A percentile compares a stretch with the other conserved stretches of the same genome.
These are phyloP conservation scores for Stemphylium beticola DNA, from an alignment of 2,329 filamentous ascomycete species.

Conservation along the genomic window DNA sequence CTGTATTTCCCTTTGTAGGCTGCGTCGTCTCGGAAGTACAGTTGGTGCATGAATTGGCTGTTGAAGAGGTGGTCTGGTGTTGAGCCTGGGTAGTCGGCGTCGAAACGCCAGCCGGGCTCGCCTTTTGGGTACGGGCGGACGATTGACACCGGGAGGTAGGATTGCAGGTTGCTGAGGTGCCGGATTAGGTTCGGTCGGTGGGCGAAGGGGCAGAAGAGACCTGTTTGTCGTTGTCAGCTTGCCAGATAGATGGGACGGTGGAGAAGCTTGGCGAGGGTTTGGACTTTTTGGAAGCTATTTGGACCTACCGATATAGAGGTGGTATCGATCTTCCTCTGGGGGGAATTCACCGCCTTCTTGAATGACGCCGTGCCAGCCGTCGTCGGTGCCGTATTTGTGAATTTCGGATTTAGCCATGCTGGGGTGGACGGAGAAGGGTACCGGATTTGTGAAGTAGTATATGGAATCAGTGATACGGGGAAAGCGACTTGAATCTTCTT, in stretches of 20 bases:
- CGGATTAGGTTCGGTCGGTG: constrained; percentile 65
- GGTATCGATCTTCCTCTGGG: constrained; percentile 60
- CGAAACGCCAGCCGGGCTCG: constrained; percentile 67
- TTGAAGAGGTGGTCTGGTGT: constrained; percentile 67
- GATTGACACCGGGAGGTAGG: constrained; percentile 62
- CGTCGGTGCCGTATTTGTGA: constrained; percentile 50
- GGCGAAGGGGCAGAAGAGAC: constrained; percentile 70
- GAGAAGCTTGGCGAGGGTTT: too few relatives aligned
- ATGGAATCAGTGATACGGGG: not conserved
- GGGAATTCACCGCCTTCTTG: constrained; percentile 55
- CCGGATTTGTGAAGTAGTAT: not conserved
- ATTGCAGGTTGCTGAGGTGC: constrained; percentile 63
- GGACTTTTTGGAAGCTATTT: too few relatives aligned
- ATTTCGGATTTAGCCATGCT: constrained; percentile 27
- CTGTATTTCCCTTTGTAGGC: constrained; percentile 67
- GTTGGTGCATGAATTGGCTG: constrained; percentile 64
- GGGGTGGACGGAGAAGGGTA: not conserved
- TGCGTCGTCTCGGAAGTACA: constrained; percentile 67
- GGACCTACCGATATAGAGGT: constrained; percentile 59
- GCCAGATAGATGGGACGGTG: too few relatives aligned
- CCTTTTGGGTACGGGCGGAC: constrained; percentile 72
- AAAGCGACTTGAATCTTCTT: not conserved
- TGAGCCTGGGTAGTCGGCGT: constrained; percentile 62
- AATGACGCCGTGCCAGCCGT: constrained; percentile 61
- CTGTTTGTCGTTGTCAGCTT: constrained; percentile 30